Conservation (phyloP, 129 eudicot species). For the Artemisia annua region DNA sequence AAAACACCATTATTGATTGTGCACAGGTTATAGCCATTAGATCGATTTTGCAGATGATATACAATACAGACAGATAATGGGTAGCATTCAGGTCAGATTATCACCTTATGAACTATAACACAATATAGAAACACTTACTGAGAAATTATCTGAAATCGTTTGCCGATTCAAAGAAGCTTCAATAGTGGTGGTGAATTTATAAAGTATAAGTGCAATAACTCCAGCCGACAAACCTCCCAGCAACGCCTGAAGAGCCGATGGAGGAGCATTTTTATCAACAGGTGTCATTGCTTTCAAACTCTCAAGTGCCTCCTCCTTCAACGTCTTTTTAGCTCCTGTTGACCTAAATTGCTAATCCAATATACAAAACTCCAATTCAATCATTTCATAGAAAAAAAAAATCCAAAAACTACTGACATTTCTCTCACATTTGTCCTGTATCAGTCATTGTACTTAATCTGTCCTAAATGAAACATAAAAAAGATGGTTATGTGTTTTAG, state of each 20-base stretch:
- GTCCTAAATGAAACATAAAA: no score
- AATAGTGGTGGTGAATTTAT: slow-evolving; percentile 75
- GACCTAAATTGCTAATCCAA: slow-evolving; percentile 78
- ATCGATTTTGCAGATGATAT: no score
- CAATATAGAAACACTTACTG: slow-evolving; percentile 50
- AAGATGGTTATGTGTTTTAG: no score
- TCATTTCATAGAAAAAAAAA: background rate
- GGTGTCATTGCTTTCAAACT: slow-evolving; percentile 80
- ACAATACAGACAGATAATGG: no score
- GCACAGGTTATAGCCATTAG: no score
- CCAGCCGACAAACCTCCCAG: slow-evolving; percentile 89
- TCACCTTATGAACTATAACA: no score
- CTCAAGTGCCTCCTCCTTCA: slow-evolving; percentile 87
- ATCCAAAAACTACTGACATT: background rate
- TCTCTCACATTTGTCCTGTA: background rate
- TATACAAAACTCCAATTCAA: slow-evolving; percentile 17
- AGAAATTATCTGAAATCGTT: slow-evolving; percentile 69
- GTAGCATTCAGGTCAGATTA: no score
- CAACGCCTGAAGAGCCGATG: slow-evolving; percentile 80
- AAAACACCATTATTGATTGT: no score
- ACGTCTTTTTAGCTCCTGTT: slow-evolving; percentile 65
- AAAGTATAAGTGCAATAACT: slow-evolving; percentile 77
- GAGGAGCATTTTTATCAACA: slow-evolving; percentile 49
- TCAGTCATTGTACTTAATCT: no score
- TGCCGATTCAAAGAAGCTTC: slow-evolving; percentile 90